Evolutionary conservation across 108 stramenopile species (phyloP), one percentile per base, ranked within the genome.

Genomic region (Cyclotella cryptica): DNA sequence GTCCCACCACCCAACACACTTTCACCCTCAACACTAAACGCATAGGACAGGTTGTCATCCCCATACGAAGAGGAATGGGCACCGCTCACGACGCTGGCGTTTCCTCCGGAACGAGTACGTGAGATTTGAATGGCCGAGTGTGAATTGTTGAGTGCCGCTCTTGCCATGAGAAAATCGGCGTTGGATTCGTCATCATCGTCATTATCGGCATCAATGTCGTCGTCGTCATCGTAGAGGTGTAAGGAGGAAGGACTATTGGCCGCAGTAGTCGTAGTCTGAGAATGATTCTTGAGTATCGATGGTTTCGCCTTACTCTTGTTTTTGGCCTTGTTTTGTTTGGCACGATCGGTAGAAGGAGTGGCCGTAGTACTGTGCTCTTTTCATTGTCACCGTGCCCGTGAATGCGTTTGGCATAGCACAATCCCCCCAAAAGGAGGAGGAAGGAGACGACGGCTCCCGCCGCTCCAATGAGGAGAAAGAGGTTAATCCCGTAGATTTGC

Each of bases 41-140:
- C 81, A 59, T 75, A 82, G 9, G 74, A 75, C 69, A 72, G 66
- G 35, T 35, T 57, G 61, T 69, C 81, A 67, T 82, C 81, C 8
- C 53, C 70, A 39, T 21, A 61, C 15, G 43, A 22, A 11, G 67
- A 35, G 47, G 19, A n/a, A n/a, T n/a, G 13, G 21, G 63, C 49
- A 0, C 43, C 53, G 8, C 21, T 39, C 6, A 74, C 63, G 30
- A 65, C 63, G 46, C 77, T 79, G 8, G 24, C 64, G 15, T 40
- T 62, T 0, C 45, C 69, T 15, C 55, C 24, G 1, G 55, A 12
- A n/a, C n/a, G n/a, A 8, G 24, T 8, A 24, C 24, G 55, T 0
- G 42, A 10, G 0, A 42, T 12, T 30, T 52, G 49, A 18, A 68
- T 68, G 40, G 42, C 17, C 10, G 69, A 43, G 14, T 26, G 59